phyloP scores from a whole-genome alignment of 2,329 filamentous ascomycete species.

The Capronia americana region DNA sequence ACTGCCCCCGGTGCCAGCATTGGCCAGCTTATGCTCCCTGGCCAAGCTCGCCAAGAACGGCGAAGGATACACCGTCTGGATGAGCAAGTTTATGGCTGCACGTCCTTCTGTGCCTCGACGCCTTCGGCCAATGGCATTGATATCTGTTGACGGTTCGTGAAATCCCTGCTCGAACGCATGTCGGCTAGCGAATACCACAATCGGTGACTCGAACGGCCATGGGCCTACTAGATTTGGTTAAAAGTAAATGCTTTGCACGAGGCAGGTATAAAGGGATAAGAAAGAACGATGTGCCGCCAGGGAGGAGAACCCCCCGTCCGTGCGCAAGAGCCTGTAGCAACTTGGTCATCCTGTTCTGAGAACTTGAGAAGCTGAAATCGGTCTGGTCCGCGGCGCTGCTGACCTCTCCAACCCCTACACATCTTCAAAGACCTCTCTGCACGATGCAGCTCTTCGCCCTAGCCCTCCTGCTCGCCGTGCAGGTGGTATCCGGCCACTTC shows the following conservation, averaged over 20 bases:
- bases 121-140: slow-evolving; percentile 1
- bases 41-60: slow-evolving; percentile 13
- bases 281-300: not conserved
- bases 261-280: not conserved
- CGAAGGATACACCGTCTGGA: slow-evolving; percentile 5
- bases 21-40: not conserved
- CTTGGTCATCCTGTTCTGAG: not conserved
- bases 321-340: not conserved
- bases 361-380: not conserved
- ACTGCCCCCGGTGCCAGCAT: not conserved
- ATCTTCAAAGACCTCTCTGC: not conserved
- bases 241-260: not conserved
- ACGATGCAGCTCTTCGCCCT: slow-evolving; percentile 23
- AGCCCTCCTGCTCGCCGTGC: slow-evolving; percentile 14
- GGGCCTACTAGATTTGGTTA: not conserved
- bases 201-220: not conserved
- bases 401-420: not conserved
- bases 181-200: not conserved
- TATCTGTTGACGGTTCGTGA: not conserved
- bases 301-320: not conserved
- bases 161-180: not conserved
- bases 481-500: slow-evolving; percentile 41
- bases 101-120: not conserved
- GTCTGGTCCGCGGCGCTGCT: not conserved
- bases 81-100: slow-evolving; percentile 19